Percentiles rank a stretch among this genome's conserved stretches.
Evolutionary conservation across 805 yeast genomes (phyloP).

Genomic region (Pachysolen tannophilus): DNA sequence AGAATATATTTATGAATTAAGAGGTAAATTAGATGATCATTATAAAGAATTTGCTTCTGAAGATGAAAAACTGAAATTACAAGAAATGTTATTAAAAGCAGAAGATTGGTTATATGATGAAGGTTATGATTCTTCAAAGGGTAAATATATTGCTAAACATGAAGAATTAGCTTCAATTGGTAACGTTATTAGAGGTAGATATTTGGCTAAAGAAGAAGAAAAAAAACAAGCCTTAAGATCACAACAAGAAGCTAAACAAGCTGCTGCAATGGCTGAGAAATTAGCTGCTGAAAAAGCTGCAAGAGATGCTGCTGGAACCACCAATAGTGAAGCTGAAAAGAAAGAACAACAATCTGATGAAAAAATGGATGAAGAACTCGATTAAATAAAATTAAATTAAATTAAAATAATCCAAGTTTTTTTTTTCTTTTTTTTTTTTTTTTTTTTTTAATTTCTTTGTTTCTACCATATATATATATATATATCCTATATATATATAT

Average conservation of each 20-base stretch:
- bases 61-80: slow-evolving; percentile 77
- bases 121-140: slow-evolving; percentile 94
- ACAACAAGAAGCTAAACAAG: slow-evolving; percentile 81
- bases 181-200: slow-evolving; percentile 93
- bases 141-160: slow-evolving; percentile 93
- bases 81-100: slow-evolving; percentile 67
- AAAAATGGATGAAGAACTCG: slow-evolving; percentile 25
- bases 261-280: slow-evolving; percentile 77
- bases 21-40: slow-evolving; percentile 93
- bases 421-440: too few species aligned
- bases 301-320: slow-evolving; percentile 13
- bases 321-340: slow-evolving; percentile 20
- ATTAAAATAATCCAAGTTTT: not conserved
- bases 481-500: too few species aligned
- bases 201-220: slow-evolving; percentile 90
- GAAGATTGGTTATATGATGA: slow-evolving; percentile 99
- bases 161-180: slow-evolving; percentile 95
- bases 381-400: slow-evolving; percentile 11
- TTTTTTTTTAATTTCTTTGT: too few species aligned
- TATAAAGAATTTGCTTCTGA: slow-evolving; percentile 84
- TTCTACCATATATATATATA: too few species aligned
- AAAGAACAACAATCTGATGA: slow-evolving; percentile 31
- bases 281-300: slow-evolving; percentile 73
- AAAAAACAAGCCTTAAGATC: slow-evolving; percentile 82
- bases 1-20: slow-evolving; percentile 95